A percentile compares a stretch with the other conserved stretches of the same genome.
These are phyloP conservation scores for Ligustrum vulgare DNA, from an alignment of 257 asterid species.

Conservation along the genomic window DNA sequence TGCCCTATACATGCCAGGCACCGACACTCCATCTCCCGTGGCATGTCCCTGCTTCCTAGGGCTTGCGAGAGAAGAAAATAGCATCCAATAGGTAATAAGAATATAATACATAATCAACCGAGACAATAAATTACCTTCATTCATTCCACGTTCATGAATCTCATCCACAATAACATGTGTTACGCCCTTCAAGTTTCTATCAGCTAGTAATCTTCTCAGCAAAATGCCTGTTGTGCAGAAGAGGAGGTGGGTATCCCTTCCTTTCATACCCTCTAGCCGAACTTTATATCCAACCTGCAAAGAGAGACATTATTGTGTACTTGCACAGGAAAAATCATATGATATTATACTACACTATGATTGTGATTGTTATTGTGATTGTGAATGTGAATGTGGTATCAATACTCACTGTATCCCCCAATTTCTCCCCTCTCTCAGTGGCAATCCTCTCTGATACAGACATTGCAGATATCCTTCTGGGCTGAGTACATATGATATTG, in stretches of 20 bases:
- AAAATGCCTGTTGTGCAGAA: constrained; percentile 98
- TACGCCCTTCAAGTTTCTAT: constrained; percentile 79
- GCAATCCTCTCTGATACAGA: constrained; percentile 97
- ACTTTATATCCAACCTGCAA: constrained; percentile 93
- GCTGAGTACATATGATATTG: constrained; percentile 89
- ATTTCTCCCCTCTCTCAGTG: constrained; percentile 83
- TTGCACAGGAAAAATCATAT: background rate
- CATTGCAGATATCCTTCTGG: constrained; percentile 90
- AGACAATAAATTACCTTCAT: constrained; percentile 65
- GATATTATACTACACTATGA: constrained; percentile 11
- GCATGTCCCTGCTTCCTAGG: background rate
- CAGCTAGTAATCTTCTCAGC: constrained; percentile 78
- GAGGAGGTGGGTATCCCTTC: constrained; percentile 93
- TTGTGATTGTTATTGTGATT: background rate
- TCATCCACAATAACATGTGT: constrained; percentile 94
- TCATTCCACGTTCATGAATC: constrained; percentile 98
- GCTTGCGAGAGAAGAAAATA: background rate
- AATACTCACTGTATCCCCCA: constrained; percentile 89
- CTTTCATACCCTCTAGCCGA: constrained; percentile 89
- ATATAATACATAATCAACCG: constrained; percentile 9
- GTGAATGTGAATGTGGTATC: background rate
- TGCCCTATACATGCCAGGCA: background rate
- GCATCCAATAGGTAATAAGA: background rate
- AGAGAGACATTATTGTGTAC: constrained; percentile 11
- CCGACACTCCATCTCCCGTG: background rate